phyloP scores from a whole-genome alignment of 192 early-diverging fungal genomes.

The Entophlyctis helioformis region DNA sequence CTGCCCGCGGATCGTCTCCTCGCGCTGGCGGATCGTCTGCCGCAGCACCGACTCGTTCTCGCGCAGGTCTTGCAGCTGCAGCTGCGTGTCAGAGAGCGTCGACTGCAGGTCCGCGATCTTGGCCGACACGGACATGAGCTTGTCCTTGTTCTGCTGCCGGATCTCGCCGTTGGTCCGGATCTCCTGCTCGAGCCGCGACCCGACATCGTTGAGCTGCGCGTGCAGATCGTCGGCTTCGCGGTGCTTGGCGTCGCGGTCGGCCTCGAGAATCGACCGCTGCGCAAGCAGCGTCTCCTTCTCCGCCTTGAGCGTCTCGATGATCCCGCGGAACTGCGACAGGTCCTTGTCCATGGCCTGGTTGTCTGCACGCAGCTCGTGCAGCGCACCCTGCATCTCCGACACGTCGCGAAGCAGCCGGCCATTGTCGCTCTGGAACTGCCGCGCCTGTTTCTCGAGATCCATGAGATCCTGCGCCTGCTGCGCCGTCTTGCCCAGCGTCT shows the following conservation, averaged over 20 bases:
- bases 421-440: slow-evolving; percentile 10
- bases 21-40: slow-evolving; percentile 14
- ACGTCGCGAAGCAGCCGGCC: slow-evolving; percentile 12
- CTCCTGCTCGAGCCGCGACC: slow-evolving; percentile 15
- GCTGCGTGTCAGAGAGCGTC: slow-evolving; percentile 21
- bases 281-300: slow-evolving; percentile 13
- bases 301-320: slow-evolving; percentile 4
- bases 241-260: slow-evolving; percentile 10
- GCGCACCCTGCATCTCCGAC: slow-evolving; percentile 5
- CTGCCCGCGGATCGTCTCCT: slow-evolving; percentile 17
- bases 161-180: slow-evolving; percentile 15
- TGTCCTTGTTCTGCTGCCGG: slow-evolving; percentile 25
- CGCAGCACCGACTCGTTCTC: slow-evolving; percentile 19
- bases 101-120: slow-evolving; percentile 27
- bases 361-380: slow-evolving; percentile 9
- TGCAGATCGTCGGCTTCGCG: slow-evolving; percentile 13
- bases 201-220: slow-evolving; percentile 16
- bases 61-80: slow-evolving; percentile 20
- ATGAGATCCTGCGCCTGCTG: slow-evolving; percentile 10
- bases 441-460: slow-evolving; percentile 8
- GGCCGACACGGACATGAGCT: slow-evolving; percentile 20
- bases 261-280: background rate
- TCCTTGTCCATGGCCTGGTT: slow-evolving; percentile 8
- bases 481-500: background rate
- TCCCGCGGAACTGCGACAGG: slow-evolving; percentile 7